These are phyloP conservation scores for Xylaria sp. DNA, from an alignment of 2,329 filamentous ascomycete species.

Conservation along the genomic window DNA sequence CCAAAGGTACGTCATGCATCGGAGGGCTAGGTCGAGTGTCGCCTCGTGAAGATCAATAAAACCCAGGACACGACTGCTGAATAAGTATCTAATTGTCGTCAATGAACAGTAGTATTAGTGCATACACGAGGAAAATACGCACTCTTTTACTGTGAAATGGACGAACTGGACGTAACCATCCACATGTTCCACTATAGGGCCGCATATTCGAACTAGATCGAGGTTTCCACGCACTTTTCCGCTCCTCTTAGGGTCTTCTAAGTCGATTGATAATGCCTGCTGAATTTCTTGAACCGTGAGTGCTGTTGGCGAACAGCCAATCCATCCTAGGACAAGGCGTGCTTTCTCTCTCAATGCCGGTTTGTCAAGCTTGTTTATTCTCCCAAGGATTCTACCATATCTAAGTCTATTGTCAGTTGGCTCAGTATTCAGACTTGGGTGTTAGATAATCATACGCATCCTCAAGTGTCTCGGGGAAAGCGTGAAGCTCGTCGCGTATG, in stretches of 20 bases:
- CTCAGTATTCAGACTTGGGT: background rate
- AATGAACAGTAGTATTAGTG: background rate
- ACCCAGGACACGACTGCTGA: background rate
- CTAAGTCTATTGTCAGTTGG: background rate
- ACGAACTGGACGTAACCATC: conserved; percentile 49
- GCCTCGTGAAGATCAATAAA: conserved; percentile 23
- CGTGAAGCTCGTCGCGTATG: conserved; percentile 45
- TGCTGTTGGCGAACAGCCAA: conserved; percentile 39
- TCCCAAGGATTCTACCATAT: background rate
- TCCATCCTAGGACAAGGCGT: conserved; percentile 40
- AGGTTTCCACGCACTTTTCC: conserved; percentile 15
- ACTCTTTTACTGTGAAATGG: conserved; percentile 51
- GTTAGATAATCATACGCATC: conserved; percentile 44
- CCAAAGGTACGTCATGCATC: conserved; percentile 13
- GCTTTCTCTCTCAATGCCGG: conserved; percentile 21
- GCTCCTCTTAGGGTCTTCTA: background rate
- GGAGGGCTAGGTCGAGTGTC: conserved; percentile 16
- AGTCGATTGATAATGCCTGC: conserved; percentile 32
- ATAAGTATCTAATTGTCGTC: background rate
- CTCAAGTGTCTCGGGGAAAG: conserved; percentile 47
- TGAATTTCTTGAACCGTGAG: conserved; percentile 39
- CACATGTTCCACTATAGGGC: conserved; percentile 48
- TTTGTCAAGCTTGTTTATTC: conserved; percentile 26
- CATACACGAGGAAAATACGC: conserved; percentile 3
- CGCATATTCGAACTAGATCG: conserved; percentile 43